phyloP scores from a whole-genome alignment of 139 green algal genomes.

The Chlorella sorokiniana region DNA sequence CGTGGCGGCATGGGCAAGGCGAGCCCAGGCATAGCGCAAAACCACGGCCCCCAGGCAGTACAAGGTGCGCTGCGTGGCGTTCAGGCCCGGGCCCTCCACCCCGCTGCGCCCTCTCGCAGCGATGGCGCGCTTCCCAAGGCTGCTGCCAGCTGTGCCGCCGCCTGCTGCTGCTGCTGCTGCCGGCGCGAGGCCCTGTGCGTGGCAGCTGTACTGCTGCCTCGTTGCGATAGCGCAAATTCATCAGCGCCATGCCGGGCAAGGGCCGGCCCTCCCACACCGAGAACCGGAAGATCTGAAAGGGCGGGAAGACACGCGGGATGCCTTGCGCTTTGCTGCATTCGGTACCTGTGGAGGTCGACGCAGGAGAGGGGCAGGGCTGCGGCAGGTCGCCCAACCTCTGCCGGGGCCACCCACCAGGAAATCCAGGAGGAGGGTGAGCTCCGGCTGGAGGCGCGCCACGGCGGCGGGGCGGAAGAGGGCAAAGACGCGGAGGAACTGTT shows the following conservation, averaged over 20 bases:
- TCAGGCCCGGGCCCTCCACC: constrained; percentile 73
- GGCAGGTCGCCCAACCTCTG: neutral
- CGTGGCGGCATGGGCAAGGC: constrained; percentile 39
- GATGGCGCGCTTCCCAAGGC: neutral
- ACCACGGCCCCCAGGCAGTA: constrained; percentile 61
- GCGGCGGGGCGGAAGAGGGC: constrained; percentile 57
- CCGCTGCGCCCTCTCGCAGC: constrained; percentile 49
- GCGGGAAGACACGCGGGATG: neutral
- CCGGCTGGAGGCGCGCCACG: constrained; percentile 50
- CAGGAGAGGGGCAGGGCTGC: neutral
- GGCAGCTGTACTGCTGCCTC: constrained; percentile 51
- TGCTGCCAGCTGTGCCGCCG: neutral
- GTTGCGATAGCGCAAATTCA: constrained; percentile 88
- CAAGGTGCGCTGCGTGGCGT: constrained; percentile 46
- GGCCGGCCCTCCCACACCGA: constrained; percentile 68
- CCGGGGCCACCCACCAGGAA: constrained; percentile 45
- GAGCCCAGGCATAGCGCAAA: constrained; percentile 70
- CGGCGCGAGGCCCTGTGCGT: neutral
- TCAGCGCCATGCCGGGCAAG: constrained; percentile 81
- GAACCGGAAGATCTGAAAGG: constrained; percentile 68
- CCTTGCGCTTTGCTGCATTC: neutral
- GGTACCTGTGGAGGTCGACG: neutral
- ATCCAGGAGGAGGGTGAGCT: constrained; percentile 62
- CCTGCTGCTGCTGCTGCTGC: neutral
- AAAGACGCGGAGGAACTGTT: constrained; percentile 81